A percentile compares a stretch with the other conserved stretches of the same genome.
Conservation (phyloP, 768 basidiomycete genomes). For the Lentinula raphanica region DNA sequence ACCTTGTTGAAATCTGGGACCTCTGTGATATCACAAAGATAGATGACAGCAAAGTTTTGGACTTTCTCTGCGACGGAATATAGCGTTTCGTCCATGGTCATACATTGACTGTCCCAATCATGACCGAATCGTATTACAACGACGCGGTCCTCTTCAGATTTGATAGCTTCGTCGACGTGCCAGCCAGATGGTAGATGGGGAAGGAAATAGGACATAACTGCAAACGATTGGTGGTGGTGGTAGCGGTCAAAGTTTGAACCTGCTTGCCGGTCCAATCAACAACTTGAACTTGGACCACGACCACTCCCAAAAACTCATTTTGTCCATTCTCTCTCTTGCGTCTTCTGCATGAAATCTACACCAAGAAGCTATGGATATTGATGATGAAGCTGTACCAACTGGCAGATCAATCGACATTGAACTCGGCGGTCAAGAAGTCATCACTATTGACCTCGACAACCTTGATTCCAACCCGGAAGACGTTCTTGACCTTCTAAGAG, state of each 20-base stretch:
- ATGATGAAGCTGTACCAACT: slow-evolving; percentile 1
- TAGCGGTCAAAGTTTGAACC: background rate
- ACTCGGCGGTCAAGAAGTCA: slow-evolving; percentile 76
- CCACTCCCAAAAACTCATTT: background rate
- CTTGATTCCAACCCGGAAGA: slow-evolving; percentile 77
- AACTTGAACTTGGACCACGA: background rate
- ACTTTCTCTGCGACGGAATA: slow-evolving; percentile 91
- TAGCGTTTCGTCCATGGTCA: slow-evolving; percentile 98
- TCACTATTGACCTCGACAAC: slow-evolving; percentile 84
- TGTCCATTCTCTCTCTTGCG: background rate
- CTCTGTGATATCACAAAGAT: slow-evolving; percentile 90
- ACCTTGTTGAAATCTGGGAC: slow-evolving; percentile 99
- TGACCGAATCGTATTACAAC: slow-evolving; percentile 94
- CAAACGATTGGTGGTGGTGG: background rate
- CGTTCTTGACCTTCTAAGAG: slow-evolving; percentile 65
- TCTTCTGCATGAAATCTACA: background rate
- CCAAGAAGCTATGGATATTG: background rate
- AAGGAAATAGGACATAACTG: slow-evolving; percentile 79
- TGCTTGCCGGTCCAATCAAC: too few species aligned
- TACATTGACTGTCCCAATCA: slow-evolving; percentile 91
- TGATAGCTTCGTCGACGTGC: slow-evolving; percentile 99
- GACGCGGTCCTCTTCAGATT: slow-evolving; percentile 93
- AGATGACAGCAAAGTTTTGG: slow-evolving; percentile 98
- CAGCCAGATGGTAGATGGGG: slow-evolving; percentile 88
- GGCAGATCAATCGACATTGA: slow-evolving; percentile 66